Evolutionary conservation across 108 stramenopile species (phyloP).

Genomic region (Conticribra guillardii): DNA sequence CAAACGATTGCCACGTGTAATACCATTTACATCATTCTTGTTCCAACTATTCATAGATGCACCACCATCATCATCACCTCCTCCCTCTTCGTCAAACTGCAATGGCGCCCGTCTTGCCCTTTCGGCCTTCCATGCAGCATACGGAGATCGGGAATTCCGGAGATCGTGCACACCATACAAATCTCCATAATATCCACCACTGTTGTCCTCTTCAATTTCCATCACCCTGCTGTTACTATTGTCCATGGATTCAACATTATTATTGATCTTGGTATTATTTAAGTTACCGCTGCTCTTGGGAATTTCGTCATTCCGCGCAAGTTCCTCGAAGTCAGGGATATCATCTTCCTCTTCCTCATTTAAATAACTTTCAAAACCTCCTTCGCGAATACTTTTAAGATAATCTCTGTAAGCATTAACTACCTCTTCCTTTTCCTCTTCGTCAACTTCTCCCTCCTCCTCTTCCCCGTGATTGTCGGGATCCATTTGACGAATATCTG

Average conservation of each 20-base stretch:
- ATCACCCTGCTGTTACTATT: constrained; percentile 10
- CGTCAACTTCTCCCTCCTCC: constrained; percentile 12
- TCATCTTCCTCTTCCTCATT: constrained; percentile 23
- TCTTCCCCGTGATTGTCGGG: constrained; percentile 3
- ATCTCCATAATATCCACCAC: constrained; percentile 13
- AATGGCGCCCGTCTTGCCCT: neutral
- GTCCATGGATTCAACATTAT: too few relatives aligned
- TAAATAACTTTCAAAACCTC: constrained; percentile 46
- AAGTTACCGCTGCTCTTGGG: neutral
- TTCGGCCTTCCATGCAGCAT: constrained; percentile 28
- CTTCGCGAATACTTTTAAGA: constrained; percentile 42
- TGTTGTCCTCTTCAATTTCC: constrained; percentile 33
- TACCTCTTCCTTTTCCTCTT: constrained; percentile 26
- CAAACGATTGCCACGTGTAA: too few relatives aligned
- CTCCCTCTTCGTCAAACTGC: neutral
- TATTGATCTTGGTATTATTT: neutral
- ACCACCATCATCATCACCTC: neutral
- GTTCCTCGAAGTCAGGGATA: constrained; percentile 16
- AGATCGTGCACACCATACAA: constrained; percentile 31
- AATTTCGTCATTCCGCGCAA: neutral
- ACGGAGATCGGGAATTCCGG: constrained; percentile 17
- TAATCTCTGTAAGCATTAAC: constrained; percentile 45
- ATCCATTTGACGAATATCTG: constrained; percentile 30
- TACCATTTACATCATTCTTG: too few relatives aligned
- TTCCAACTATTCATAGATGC: neutral